Evolutionary conservation across 78 protist genomes (phyloP).

Genomic region (Mantamonas sphyraenae): DNA sequence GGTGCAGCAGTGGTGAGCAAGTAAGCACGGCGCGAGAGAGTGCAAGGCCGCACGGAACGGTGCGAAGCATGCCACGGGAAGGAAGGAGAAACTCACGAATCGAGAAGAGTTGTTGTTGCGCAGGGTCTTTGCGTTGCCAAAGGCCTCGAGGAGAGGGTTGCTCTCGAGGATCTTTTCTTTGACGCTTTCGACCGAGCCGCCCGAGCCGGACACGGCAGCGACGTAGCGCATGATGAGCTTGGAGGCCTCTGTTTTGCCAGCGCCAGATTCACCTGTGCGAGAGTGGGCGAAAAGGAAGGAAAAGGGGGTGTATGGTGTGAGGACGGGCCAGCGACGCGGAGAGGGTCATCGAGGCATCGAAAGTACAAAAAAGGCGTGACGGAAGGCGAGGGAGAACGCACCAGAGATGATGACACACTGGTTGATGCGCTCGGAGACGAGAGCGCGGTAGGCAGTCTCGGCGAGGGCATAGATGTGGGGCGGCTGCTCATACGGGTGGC

Average conservation of each 20-base stretch:
- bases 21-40: not conserved
- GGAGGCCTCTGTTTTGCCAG: constrained; percentile 94
- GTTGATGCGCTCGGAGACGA: constrained; percentile 55
- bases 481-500: constrained; percentile 48
- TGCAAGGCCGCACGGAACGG: not conserved
- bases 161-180: constrained; percentile 54
- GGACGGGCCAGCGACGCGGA: not conserved
- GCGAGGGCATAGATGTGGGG: constrained; percentile 88
- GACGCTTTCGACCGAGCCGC: constrained; percentile 48
- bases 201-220: constrained; percentile 62
- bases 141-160: constrained; percentile 78
- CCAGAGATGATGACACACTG: constrained; percentile 73
- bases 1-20: not conserved
- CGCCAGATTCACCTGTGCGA: constrained; percentile 84
- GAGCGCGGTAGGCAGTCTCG: constrained; percentile 51
- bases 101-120: constrained; percentile 72
- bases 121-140: too few relatives aligned
- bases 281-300: too few relatives aligned
- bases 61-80: not conserved
- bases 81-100: constrained; percentile 31
- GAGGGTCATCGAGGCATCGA: not conserved
- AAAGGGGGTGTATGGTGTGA: too few relatives aligned
- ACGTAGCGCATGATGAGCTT: constrained; percentile 84
- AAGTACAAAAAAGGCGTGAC: not conserved
- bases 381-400: not conserved